Base-by-base conservation (phyloP, 106 monocot species). In the Dioscorea zingiberensis region DNA sequence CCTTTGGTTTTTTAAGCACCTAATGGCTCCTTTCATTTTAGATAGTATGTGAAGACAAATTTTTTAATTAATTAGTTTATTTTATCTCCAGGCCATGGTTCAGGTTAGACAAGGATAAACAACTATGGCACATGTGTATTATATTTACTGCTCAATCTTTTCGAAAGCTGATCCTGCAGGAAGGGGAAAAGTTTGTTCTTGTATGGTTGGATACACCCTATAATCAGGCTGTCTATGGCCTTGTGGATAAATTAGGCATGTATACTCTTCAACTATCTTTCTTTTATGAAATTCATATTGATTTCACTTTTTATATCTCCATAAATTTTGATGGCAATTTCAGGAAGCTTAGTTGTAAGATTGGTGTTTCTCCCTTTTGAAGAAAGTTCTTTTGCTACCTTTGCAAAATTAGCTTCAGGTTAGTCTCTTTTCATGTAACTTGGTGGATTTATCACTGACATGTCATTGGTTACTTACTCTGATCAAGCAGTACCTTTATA, bases 261-360 rank as follows among this genome's bases (percentile, higher is more conserved):
- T 71, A 21, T 64, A 17, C 21, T 54, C n/a, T 56, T 61, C 0
- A 49, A n/a, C 22, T 13, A 17, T 16, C 21, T 59, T 48, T 27
- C 3, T 53, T 25, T 46, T 59, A 47, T 38, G 10, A 38, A 28
- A 16, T 14, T 14, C 10, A 51, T 15, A 51, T 27, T 3, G 25
- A 7, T 49, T 23, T 25, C n/a, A 49, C 8, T 66, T 26, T 49
- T 11, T 66, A 21, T 27, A 24, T n/a, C 19, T 67, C 21, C 28
- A 65, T 46, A 17, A 17, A 26, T 48, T 26, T 51, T 25, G 0
- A 27, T 27, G 27, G 24, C 51, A 18, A 64, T 77, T 80, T 32
- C 78, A 95, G 94, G 94, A 65, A 90, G 94, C 75, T 76, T 95
- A 60, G 91, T 91, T 47, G 94, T 90, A n/a, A 82, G 94, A 77